phyloP scores from a whole-genome alignment of 768 basidiomycete species.

The Tricholoma terreum region DNA sequence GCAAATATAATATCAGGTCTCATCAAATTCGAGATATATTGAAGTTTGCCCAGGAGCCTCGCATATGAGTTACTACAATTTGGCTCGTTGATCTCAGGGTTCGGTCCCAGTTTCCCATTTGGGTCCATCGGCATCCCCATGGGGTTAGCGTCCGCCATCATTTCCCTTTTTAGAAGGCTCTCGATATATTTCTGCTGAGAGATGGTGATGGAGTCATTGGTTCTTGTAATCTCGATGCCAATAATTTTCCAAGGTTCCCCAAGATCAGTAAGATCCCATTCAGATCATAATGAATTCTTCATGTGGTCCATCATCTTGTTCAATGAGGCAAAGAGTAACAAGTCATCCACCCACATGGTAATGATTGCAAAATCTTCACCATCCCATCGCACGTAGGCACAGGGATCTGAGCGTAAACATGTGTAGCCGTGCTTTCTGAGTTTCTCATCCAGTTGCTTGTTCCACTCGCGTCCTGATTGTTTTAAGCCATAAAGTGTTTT shows the following conservation, averaged over 20 bases:
- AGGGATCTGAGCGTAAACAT: background rate
- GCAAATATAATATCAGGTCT: background rate
- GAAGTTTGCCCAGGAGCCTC: background rate
- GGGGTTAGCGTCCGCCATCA: background rate
- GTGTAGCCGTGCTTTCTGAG: slow-evolving; percentile 16
- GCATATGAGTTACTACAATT: background rate
- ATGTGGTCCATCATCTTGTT: background rate
- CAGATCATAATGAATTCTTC: background rate
- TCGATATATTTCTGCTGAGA: slow-evolving; percentile 1
- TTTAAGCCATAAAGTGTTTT: slow-evolving; percentile 9
- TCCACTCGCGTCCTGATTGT: background rate
- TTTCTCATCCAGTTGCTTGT: slow-evolving; percentile 4
- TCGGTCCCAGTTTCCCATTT: background rate
- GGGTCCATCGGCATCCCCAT: background rate
- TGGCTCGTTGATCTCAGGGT: background rate
- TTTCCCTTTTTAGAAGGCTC: background rate
- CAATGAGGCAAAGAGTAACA: slow-evolving; percentile 14
- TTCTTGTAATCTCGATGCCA: background rate
- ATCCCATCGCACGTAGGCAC: slow-evolving; percentile 9
- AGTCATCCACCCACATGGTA: slow-evolving; percentile 29
- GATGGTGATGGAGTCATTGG: background rate
- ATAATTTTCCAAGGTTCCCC: no score
- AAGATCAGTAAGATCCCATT: background rate
- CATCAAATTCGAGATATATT: background rate
- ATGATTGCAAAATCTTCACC: slow-evolving; percentile 13